Evolutionary conservation across 768 basidiomycete genomes (phyloP).

Genomic region (Imleria badia): DNA sequence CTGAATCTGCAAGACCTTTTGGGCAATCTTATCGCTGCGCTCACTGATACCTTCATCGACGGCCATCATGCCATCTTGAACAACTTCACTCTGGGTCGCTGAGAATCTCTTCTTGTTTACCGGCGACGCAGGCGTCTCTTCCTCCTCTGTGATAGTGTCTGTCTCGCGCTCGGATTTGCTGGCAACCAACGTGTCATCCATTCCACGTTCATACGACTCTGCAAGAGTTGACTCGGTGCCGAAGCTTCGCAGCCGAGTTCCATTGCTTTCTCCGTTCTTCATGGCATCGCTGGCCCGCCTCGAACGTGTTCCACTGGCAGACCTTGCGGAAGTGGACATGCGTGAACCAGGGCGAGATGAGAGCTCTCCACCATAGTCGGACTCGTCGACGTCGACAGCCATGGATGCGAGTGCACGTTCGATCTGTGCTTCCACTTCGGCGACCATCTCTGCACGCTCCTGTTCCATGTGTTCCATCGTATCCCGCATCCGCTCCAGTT

Average conservation of each 20-base stretch:
- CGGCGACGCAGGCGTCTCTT: conserved; percentile 41
- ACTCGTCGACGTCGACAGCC: conserved; percentile 74
- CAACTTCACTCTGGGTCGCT: conserved; percentile 58
- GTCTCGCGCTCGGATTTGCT: conserved; percentile 44
- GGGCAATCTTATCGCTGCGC: conserved; percentile 83
- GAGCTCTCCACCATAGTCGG: conserved; percentile 58
- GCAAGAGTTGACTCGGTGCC: conserved; percentile 81
- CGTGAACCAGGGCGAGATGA: conserved; percentile 70
- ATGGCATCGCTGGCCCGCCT: conserved; percentile 60
- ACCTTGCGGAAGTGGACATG: conserved; percentile 54
- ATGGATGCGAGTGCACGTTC: conserved; percentile 83
- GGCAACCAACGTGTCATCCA: conserved; percentile 36
- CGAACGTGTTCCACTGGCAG: conserved; percentile 47
- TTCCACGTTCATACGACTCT: conserved; percentile 55
- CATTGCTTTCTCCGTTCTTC: conserved; percentile 36
- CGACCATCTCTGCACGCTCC: conserved; percentile 86
- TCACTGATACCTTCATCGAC: conserved; percentile 83
- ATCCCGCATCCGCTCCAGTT: conserved; percentile 80
- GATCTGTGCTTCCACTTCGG: conserved; percentile 91
- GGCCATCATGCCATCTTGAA: conserved; percentile 80
- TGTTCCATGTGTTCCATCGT: conserved; percentile 87
- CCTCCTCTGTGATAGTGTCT: conserved; percentile 60
- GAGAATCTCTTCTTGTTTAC: conserved; percentile 78
- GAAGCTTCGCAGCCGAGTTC: conserved; percentile 60
- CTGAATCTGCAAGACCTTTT: conserved; percentile 87